Conservation (phyloP, 2,329 filamentous ascomycete genomes). For the Arthrinium puccinioides region DNA sequence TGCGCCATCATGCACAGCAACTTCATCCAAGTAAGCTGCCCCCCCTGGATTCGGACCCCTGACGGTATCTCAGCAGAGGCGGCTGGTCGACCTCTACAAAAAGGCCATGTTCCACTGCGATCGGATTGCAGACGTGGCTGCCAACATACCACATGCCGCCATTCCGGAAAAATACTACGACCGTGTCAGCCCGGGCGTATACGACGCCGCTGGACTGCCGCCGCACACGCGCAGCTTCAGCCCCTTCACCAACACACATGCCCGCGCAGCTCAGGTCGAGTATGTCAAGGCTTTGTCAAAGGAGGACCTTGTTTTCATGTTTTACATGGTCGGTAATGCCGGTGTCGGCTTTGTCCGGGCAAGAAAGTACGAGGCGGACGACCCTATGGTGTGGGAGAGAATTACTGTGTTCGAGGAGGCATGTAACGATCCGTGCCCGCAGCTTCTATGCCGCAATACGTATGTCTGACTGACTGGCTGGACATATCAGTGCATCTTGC, state of each 20-base stretch:
- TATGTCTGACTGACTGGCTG: too few relatives aligned
- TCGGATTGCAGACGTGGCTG: constrained; percentile 18
- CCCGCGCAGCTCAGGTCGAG: constrained; percentile 12
- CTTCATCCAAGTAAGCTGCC: constrained; percentile 2
- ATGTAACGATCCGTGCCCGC: too few relatives aligned
- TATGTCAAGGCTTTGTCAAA: constrained; percentile 13
- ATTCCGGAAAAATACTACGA: constrained; percentile 3
- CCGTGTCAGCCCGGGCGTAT: constrained; percentile 1
- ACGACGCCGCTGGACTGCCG: neutral
- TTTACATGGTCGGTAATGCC: constrained; percentile 9
- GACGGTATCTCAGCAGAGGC: constrained; percentile 2
- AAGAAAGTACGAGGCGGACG: neutral
- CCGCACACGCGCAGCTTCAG: constrained; percentile 5
- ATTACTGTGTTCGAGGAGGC: constrained; percentile 16
- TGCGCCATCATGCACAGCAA: constrained; percentile 8
- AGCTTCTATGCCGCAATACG: too few relatives aligned
- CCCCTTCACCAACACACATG: constrained; percentile 9
- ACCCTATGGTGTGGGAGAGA: constrained; percentile 9
- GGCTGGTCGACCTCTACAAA: constrained; percentile 6
- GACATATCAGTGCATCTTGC: constrained; percentile 15
- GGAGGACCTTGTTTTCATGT: constrained; percentile 13
- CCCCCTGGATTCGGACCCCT: constrained; percentile 9
- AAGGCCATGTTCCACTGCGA: constrained; percentile 17
- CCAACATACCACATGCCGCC: constrained; percentile 6
- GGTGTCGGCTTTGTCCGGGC: constrained; percentile 3